Conservation (phyloP, 2,329 filamentous ascomycete genomes). For the Penicillium sp. region DNA sequence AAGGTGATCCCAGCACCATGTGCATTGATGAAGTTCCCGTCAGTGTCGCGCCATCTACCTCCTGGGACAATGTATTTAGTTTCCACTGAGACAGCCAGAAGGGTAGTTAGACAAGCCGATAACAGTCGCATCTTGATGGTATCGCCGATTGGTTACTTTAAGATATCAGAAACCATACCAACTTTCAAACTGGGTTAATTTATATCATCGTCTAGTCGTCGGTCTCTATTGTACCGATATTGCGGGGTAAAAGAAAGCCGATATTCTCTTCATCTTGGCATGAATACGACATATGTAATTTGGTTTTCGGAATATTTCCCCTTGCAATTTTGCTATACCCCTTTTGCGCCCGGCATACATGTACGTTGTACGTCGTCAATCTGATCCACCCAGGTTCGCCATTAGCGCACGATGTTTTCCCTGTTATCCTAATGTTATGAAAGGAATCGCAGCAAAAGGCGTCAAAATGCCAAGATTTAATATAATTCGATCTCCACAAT, state of each 20-base stretch:
- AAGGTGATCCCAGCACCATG: slow-evolving; percentile 52
- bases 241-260: slow-evolving; percentile 3
- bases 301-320: not conserved
- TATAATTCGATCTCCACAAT: not conserved
- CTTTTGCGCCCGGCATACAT: not conserved
- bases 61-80: slow-evolving; percentile 55
- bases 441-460: not conserved
- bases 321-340: not conserved
- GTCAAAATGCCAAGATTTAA: not conserved
- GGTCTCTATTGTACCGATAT: slow-evolving; percentile 6
- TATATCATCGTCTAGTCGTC: not conserved
- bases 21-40: slow-evolving; percentile 53
- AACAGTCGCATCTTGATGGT: not conserved
- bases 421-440: not conserved
- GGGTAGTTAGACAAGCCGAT: not conserved
- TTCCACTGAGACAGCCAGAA: slow-evolving; percentile 6
- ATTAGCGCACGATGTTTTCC: not conserved
- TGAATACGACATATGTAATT: not conserved
- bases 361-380: not conserved
- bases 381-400: not conserved
- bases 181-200: not conserved
- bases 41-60: slow-evolving; percentile 52
- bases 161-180: not conserved
- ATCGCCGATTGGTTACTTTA: not conserved
- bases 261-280: slow-evolving; percentile 1